Base-by-base conservation (phyloP, 106 monocot species). In the Iris macrosiphon region DNA sequence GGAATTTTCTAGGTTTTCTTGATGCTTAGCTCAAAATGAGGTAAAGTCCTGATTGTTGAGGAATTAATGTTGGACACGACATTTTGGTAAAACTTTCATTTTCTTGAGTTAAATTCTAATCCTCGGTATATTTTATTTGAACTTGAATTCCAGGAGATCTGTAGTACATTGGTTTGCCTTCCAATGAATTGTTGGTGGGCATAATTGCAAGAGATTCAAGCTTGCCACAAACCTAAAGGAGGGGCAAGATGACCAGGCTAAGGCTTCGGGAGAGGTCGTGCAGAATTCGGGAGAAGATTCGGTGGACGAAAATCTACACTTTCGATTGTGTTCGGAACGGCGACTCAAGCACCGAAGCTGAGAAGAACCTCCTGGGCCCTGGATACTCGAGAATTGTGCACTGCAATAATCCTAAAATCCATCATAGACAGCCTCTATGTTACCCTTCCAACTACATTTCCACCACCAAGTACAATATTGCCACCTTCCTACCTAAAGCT, bases 401-500 rank as follows among this genome's bases (percentile, higher is more conserved):
- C 30, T 77, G 77, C 66, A 77, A 77, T 61, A 40, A 66, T 27
- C 64, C 71, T 14, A 34, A 40, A 9, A 12, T 66, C 26, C 77
- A 77, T n/a, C 53, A 66, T 12, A 65, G 24, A 49, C 65, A 77
- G 56, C 77, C 77, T 10, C 37, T 71, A 12, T 71, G 59, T 27
- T 77, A 77, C 23, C 42, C 57, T 9, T 31, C 55, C 31, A 77
- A 77, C 31, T 66, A 46, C 61, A 66, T 77, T 19, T 66, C 77
- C n/a, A 77, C 77, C 12, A 71, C 77, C 35, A 70, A 71, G 32
- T 77, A 77, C 56, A 77, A 77, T 31, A 29, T 61, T 39, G 48
- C 71, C 52, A 77, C 77, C 0, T 77, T 77, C 52, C 55, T 77
- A 4, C 77, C 71, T 32, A 77, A 77, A 26, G 77, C 77, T 4